phyloP scores from a whole-genome alignment of 768 basidiomycete species.

The Boletus rubroflammeus region DNA sequence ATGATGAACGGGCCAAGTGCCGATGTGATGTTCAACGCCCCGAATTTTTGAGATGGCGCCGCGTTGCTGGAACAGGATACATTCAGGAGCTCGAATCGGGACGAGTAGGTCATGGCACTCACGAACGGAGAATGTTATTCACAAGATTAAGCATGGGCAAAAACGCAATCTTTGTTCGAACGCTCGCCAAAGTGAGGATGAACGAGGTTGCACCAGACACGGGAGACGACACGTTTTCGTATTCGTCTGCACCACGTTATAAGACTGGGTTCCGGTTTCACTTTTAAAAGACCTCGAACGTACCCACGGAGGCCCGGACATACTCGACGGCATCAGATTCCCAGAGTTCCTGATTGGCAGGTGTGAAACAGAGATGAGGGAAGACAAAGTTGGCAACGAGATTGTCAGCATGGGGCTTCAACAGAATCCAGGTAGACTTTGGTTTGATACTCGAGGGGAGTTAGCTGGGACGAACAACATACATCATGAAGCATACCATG shows the following conservation, averaged over 20 bases:
- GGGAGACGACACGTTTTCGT: slow-evolving; percentile 73
- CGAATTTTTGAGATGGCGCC: slow-evolving; percentile 66
- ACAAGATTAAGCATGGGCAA: slow-evolving; percentile 77
- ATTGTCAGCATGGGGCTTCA: slow-evolving; percentile 80
- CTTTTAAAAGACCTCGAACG: slow-evolving; percentile 12
- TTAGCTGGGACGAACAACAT: slow-evolving; percentile 9
- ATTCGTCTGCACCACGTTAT: slow-evolving; percentile 59
- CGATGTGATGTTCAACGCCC: slow-evolving; percentile 80
- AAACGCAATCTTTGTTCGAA: slow-evolving; percentile 79
- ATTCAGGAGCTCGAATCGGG: background rate
- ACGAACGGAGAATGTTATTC: slow-evolving; percentile 68
- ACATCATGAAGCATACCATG: slow-evolving; percentile 57
- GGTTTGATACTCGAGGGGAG: slow-evolving; percentile 72
- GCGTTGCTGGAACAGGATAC: slow-evolving; percentile 36
- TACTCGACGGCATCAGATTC: slow-evolving; percentile 82
- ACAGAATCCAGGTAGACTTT: slow-evolving; percentile 82
- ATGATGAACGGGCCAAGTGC: slow-evolving; percentile 77
- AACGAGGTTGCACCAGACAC: slow-evolving; percentile 78
- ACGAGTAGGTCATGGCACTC: slow-evolving; percentile 24
- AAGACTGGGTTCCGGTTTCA: background rate
- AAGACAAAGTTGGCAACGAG: slow-evolving; percentile 82
- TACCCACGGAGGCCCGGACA: slow-evolving; percentile 71
- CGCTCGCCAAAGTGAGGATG: slow-evolving; percentile 72
- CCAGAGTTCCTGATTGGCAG: slow-evolving; percentile 67
- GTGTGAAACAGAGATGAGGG: slow-evolving; percentile 80